These are phyloP conservation scores for Solanum hybrid DNA, from an alignment of 305 asterid species.

Conservation along the genomic window DNA sequence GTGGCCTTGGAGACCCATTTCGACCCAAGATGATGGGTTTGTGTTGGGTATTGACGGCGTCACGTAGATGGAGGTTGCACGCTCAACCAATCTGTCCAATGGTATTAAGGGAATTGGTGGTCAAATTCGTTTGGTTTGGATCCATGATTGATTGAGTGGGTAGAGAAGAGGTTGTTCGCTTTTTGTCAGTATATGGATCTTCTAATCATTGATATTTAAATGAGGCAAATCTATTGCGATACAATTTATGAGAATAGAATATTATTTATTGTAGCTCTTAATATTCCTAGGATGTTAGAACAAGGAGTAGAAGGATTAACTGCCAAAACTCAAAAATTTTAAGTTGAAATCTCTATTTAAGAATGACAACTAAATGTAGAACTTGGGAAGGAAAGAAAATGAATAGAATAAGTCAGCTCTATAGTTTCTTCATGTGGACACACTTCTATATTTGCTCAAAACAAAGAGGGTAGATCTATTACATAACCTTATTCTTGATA, in stretches of 20 bases:
- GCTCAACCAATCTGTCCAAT: neutral
- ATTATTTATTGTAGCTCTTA: too few relatives aligned
- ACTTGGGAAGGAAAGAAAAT: too few relatives aligned
- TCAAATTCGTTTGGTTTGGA: too few relatives aligned
- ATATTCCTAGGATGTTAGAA: too few relatives aligned
- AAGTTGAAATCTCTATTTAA: too few relatives aligned
- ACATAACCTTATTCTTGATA: too few relatives aligned
- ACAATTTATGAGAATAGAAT: too few relatives aligned
- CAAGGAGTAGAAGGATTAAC: too few relatives aligned
- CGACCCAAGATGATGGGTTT: neutral
- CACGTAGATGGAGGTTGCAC: neutral
- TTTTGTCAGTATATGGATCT: too few relatives aligned
- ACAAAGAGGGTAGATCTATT: neutral
- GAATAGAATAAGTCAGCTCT: neutral
- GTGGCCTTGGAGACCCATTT: neutral
- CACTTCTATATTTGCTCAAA: neutral
- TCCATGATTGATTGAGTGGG: neutral
- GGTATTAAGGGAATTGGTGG: neutral
- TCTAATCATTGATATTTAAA: neutral
- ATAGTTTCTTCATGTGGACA: neutral
- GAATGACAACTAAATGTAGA: too few relatives aligned
- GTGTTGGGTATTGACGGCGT: neutral
- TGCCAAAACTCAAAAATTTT: too few relatives aligned
- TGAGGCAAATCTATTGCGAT: too few relatives aligned
- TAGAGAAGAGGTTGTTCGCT: neutral